Conservation (phyloP, 2,329 filamentous ascomycete species). For the Fulvia fulva region DNA sequence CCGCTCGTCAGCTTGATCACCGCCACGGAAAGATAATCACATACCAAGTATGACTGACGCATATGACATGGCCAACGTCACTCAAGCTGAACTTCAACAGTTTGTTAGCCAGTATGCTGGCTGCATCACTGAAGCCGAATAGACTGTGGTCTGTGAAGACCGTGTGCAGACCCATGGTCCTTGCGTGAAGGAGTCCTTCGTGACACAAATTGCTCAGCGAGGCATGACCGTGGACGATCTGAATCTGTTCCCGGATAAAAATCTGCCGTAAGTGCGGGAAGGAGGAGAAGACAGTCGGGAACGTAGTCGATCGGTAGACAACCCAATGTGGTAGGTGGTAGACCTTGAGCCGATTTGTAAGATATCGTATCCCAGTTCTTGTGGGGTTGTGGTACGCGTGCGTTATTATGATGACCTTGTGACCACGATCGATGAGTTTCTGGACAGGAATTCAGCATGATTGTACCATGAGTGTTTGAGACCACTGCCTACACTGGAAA, state of each 20-base stretch:
- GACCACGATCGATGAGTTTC: conserved; percentile 94
- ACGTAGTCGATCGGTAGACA: conserved; percentile 88
- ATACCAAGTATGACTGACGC: conserved; percentile 97
- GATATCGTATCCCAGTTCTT: conserved; percentile 85
- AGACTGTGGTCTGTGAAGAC: conserved; percentile 97
- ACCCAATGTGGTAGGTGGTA: conserved; percentile 96
- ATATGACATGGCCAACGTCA: conserved; percentile 97
- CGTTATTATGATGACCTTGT: conserved; percentile 97
- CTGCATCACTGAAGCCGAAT: conserved; percentile 95
- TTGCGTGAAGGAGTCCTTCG: conserved; percentile 88
- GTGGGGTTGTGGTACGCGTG: conserved; percentile 70
- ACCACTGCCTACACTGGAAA: conserved; percentile 63
- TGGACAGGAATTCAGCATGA: conserved; percentile 28
- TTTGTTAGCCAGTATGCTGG: conserved; percentile 95
- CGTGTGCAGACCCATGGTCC: conserved; percentile 92
- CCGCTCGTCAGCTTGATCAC: conserved; percentile 21
- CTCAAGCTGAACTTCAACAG: conserved; percentile 92
- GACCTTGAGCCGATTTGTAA: conserved; percentile 96
- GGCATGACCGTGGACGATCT: conserved; percentile 97
- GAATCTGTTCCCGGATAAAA: conserved; percentile 85
- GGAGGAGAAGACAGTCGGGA: conserved; percentile 97
- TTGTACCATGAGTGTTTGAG: not conserved
- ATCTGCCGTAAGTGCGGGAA: conserved; percentile 98
- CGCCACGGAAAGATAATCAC: conserved; percentile 2
- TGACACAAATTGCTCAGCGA: conserved; percentile 90